phyloP scores from a whole-genome alignment of 2,329 filamentous ascomycete genomes.

The Thelonectria olida region DNA sequence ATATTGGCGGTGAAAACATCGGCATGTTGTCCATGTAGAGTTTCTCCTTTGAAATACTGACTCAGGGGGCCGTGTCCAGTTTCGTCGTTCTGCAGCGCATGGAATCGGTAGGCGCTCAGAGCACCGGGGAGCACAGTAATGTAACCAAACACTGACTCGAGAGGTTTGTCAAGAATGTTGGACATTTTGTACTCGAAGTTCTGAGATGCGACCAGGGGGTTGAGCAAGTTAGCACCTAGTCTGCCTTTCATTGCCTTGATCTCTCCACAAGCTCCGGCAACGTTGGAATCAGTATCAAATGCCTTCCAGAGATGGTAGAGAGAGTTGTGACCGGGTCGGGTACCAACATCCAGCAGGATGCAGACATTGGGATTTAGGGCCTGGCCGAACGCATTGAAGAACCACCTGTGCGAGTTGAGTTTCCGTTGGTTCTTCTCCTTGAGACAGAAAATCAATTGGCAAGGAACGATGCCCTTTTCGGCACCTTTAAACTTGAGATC shows the following conservation, averaged over 20 bases:
- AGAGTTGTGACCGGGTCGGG: conserved; percentile 85
- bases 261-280: conserved; percentile 95
- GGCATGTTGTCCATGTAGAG: conserved; percentile 92
- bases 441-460: conserved; percentile 97
- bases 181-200: conserved; percentile 99
- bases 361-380: conserved; percentile 96
- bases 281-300: conserved; percentile 96
- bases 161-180: conserved; percentile 96
- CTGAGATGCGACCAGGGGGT: conserved; percentile 94
- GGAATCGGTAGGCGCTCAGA: conserved; percentile 93
- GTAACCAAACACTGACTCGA: conserved; percentile 97
- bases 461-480: conserved; percentile 98
- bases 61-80: conserved; percentile 94
- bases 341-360: conserved; percentile 95
- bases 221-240: conserved; percentile 82
- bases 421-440: conserved; percentile 99
- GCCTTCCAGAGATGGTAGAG: conserved; percentile 99
- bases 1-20: conserved; percentile 98
- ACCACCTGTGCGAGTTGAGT: conserved; percentile 98
- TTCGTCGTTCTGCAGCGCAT: conserved; percentile 95
- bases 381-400: conserved; percentile 97
- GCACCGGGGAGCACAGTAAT: conserved; percentile 97
- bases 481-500: conserved; percentile 99
- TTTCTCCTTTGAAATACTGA: conserved; percentile 99
- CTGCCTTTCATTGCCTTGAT: conserved; percentile 97